A percentile compares a stretch with the other conserved stretches of the same genome.
phyloP scores from a whole-genome alignment of 768 basidiomycete genomes.

The Agrocybe chaxingu region DNA sequence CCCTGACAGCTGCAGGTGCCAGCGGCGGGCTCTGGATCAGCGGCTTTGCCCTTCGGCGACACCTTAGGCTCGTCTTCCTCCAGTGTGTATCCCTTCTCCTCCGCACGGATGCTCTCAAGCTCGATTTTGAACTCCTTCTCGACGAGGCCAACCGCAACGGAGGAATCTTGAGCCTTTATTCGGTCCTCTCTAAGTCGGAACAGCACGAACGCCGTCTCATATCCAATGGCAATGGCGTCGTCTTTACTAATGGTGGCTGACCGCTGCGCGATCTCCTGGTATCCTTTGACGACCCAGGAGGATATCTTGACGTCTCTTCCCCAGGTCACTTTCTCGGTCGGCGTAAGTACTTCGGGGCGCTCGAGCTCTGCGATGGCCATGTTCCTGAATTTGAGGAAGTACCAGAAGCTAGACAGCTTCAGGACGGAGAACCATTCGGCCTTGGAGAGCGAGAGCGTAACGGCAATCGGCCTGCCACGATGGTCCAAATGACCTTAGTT shows the following conservation, averaged over 20 bases:
- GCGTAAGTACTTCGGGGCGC: conserved; percentile 7
- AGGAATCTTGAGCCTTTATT: too few relatives aligned
- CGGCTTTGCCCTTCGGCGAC: too few relatives aligned
- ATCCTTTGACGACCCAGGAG: conserved; percentile 30
- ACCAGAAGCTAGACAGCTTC: conserved; percentile 38
- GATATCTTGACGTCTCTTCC: conserved; percentile 29
- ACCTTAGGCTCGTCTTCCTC: too few relatives aligned
- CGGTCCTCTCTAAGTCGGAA: conserved; percentile 16
- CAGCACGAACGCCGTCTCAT: conserved; percentile 15
- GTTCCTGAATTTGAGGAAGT: conserved; percentile 25
- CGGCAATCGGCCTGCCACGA: not conserved
- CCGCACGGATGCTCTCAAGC: too few relatives aligned
- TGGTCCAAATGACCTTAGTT: not conserved
- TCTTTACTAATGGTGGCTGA: conserved; percentile 19
- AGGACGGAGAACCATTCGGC: conserved; percentile 35
- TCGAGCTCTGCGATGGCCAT: conserved; percentile 26
- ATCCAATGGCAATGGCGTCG: conserved; percentile 24
- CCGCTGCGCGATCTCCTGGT: conserved; percentile 19
- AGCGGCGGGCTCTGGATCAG: too few relatives aligned
- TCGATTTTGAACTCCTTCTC: too few relatives aligned
- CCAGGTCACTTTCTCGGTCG: conserved; percentile 26
- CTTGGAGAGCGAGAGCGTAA: conserved; percentile 5
- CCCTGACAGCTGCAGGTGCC: too few relatives aligned
- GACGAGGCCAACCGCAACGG: too few relatives aligned
- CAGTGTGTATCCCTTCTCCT: too few relatives aligned